Evolutionary conservation across 441 rosid species (phyloP).

Genomic region (Kokia cookei): DNA sequence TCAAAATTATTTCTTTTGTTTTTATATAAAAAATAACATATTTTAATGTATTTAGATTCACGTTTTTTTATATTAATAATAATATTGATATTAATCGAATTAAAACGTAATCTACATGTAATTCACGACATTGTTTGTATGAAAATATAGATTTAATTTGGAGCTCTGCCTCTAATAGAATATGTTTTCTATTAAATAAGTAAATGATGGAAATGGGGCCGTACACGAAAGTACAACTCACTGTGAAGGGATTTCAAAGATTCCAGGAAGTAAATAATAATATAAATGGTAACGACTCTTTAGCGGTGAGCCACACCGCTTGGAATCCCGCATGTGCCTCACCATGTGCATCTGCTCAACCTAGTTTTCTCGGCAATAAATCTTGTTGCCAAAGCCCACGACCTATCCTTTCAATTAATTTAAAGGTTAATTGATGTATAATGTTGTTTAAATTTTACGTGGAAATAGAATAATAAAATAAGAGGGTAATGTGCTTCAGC

Average conservation of each 20-base stretch:
- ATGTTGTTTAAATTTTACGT: too few species aligned
- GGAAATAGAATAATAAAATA: too few species aligned
- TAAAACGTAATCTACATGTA: too few species aligned
- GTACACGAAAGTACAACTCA: background rate
- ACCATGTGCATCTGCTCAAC: background rate
- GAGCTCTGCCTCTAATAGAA: background rate
- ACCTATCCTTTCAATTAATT: background rate
- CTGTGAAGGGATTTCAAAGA: background rate
- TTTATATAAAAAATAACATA: too few species aligned
- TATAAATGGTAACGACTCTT: background rate
- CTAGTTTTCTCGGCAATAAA: background rate
- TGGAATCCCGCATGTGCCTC: background rate
- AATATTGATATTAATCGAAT: too few species aligned
- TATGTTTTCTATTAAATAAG: too few species aligned
- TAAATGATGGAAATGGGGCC: background rate
- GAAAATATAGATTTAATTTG: background rate
- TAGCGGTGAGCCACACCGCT: background rate
- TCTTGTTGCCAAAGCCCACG: background rate
- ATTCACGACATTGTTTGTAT: too few species aligned
- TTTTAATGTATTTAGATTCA: too few species aligned
- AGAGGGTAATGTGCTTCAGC: fast-evolving
- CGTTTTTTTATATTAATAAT: too few species aligned
- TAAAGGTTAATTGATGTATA: too few species aligned
- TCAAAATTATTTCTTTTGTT: too few species aligned
- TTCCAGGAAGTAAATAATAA: background rate